Conservation (phyloP, 192 early-diverging fungal species). For the Coemansia sp. region DNA sequence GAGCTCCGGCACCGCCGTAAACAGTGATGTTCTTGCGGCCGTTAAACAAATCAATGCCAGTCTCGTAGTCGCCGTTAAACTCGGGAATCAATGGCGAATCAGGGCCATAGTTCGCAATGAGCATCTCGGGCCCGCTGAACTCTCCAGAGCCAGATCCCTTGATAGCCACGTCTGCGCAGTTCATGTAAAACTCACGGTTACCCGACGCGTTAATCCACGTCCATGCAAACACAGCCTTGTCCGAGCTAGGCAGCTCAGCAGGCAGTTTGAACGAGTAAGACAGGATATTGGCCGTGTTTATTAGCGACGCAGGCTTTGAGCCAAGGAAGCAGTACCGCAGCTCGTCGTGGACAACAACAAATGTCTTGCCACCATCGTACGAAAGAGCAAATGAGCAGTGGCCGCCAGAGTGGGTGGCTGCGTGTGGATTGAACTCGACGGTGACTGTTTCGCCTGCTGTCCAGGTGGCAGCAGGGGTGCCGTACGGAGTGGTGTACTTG, state of each 20-base stretch:
- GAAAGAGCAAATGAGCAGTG: constrained; percentile 72
- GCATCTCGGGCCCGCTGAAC: constrained; percentile 48
- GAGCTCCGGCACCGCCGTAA: constrained; percentile 36
- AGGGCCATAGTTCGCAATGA: constrained; percentile 61
- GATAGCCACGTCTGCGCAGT: constrained; percentile 65
- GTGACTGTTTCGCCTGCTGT: constrained; percentile 54
- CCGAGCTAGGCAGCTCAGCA: constrained; percentile 50
- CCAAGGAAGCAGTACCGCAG: constrained; percentile 59
- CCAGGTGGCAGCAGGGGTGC: constrained; percentile 42
- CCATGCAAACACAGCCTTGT: constrained; percentile 63
- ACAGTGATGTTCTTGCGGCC: constrained; percentile 49
- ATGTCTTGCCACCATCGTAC: constrained; percentile 65
- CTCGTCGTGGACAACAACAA: constrained; percentile 63
- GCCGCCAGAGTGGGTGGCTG: constrained; percentile 66
- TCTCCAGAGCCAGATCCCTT: constrained; percentile 18
- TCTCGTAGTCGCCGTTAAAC: constrained; percentile 53
- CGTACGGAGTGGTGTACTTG: constrained; percentile 48
- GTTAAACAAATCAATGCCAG: constrained; percentile 53
- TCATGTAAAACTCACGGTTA: constrained; percentile 72
- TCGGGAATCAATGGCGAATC: constrained; percentile 58
- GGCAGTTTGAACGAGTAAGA: constrained; percentile 60
- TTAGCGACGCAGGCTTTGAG: constrained; percentile 35
- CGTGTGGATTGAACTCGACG: constrained; percentile 53
- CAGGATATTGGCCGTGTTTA: constrained; percentile 28
- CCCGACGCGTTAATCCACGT: constrained; percentile 68